Evolutionary conservation across 129 eudicot genomes (phyloP), one percentile per base, ranked within the genome.

Genomic region (Arctium minus): DNA sequence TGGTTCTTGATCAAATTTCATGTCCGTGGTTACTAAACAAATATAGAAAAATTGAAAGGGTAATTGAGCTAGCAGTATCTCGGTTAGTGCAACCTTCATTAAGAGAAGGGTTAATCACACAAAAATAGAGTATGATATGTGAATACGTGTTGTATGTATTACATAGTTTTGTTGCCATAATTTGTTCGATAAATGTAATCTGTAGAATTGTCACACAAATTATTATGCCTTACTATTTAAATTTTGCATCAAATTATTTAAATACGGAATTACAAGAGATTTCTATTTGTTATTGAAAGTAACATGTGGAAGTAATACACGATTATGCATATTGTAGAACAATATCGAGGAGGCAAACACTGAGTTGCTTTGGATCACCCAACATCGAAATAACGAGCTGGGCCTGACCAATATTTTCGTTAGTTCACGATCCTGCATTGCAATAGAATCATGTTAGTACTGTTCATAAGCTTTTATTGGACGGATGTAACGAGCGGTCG

Each of bases 381-480:
- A 89, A 31, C 95, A 92, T 92, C 13, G 95, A 71, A 89, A 81
- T 18, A 86, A 53, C 0, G 96, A 86, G 71, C 82, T 70, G 2
- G 89, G 85, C 78, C 94, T 92, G 1, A 79, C 18, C 87, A 90
- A 79, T 74, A 70, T 73, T 6, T 42, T 88, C 27, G 81, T 90
- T 38, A 92, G 72, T 46, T 76, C 92, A 67, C 85, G 68, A 75
- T 92, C 97, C 97, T 92, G n/a, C 15, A 53, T 27, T 33, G 6
- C 32, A 12, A 69, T 6, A n/a, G 0, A 69, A 53, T 0, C 27
- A 9, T 8, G 31, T 9, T 12, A 10, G n/a, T 71, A 35, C 15
- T 1, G 7, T 17, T 7, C 18, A 13, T 53, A 3, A 72, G 6
- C 18, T 35, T 71, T 12, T 11, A 72, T 13, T 2, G 9, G 40